Percentiles rank a stretch among this genome's conserved stretches.
Conservation (phyloP, 805 yeast genomes). For the Pichia manshurica region DNA sequence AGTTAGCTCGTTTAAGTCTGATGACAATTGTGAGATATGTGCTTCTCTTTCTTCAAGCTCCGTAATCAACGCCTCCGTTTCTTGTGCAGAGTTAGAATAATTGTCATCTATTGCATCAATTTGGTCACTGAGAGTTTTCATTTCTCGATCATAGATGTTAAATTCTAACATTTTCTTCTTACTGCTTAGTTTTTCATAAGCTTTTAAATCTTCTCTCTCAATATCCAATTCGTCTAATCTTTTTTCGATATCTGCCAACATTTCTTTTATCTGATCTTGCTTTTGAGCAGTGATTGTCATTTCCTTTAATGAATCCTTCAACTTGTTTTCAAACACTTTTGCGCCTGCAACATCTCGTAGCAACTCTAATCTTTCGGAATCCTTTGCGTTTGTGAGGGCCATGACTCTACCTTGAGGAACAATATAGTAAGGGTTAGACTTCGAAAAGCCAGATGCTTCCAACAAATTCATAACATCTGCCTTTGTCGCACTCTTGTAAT, state of each 20-base stretch:
- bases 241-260: conserved; percentile 61
- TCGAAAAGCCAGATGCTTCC: conserved; percentile 89
- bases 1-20: conserved; percentile 40
- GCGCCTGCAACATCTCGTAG: conserved; percentile 96
- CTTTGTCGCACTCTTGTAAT: conserved; percentile 72
- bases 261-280: conserved; percentile 66
- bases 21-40: conserved; percentile 39
- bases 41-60: conserved; percentile 60
- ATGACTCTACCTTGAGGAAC: conserved; percentile 96
- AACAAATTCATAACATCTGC: conserved; percentile 74
- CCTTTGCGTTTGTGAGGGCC: conserved; percentile 82
- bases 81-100: conserved; percentile 44
- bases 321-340: conserved; percentile 75
- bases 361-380: conserved; percentile 67
- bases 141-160: conserved; percentile 71
- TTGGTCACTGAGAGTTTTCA: conserved; percentile 51
- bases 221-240: conserved; percentile 72
- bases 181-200: conserved; percentile 61
- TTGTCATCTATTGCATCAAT: conserved; percentile 57
- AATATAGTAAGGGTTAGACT: conserved; percentile 87
- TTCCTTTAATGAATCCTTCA: conserved; percentile 72
- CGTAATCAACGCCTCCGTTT: conserved; percentile 48
- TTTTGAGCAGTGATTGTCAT: conserved; percentile 69
- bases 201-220: conserved; percentile 70
- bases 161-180: conserved; percentile 68